Percentiles rank a stretch among this genome's conserved stretches.
These are phyloP conservation scores for Tetraselmis striata DNA, from an alignment of 139 green algal genomes.

Conservation along the genomic window DNA sequence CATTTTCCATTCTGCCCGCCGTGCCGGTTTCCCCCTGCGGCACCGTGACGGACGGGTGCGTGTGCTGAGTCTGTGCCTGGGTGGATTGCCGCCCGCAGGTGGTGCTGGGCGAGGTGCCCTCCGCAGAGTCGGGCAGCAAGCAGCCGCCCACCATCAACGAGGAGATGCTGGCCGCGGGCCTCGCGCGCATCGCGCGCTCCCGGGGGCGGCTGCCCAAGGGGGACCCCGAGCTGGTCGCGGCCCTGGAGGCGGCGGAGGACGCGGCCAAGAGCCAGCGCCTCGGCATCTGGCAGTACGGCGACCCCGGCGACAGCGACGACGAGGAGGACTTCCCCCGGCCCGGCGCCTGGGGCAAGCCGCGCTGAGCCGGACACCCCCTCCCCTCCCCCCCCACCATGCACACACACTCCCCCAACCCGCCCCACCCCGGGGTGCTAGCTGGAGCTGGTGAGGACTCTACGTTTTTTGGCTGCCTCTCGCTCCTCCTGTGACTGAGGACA, in stretches of 20 bases:
- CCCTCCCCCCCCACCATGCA: too few relatives aligned
- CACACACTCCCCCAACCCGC: too few relatives aligned
- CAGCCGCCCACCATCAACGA: slow-evolving; percentile 9
- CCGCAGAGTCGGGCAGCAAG: slow-evolving; percentile 1
- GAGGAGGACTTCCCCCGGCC: slow-evolving; percentile 19
- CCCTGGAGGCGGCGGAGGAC: slow-evolving; percentile 48
- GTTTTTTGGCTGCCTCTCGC: too few relatives aligned
- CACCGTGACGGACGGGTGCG: too few relatives aligned
- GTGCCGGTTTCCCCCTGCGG: too few relatives aligned
- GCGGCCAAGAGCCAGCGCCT: slow-evolving; percentile 48
- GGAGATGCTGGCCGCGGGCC: slow-evolving; percentile 41
- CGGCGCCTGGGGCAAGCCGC: not conserved
- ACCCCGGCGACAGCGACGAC: slow-evolving; percentile 72
- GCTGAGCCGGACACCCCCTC: too few relatives aligned
- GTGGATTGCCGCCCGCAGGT: too few relatives aligned
- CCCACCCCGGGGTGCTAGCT: too few relatives aligned
- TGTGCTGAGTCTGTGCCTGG: too few relatives aligned
- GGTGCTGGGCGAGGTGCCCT: slow-evolving; percentile 3
- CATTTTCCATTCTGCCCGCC: too few relatives aligned
- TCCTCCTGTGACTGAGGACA: too few relatives aligned
- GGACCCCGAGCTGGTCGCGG: slow-evolving; percentile 17
- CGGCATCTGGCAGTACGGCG: slow-evolving; percentile 81
- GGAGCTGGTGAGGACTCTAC: too few relatives aligned
- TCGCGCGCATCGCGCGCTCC: slow-evolving; percentile 22
- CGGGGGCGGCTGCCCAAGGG: not conserved